Conservation (phyloP, 2,329 filamentous ascomycete genomes). For the Alternaria incomplexa region DNA sequence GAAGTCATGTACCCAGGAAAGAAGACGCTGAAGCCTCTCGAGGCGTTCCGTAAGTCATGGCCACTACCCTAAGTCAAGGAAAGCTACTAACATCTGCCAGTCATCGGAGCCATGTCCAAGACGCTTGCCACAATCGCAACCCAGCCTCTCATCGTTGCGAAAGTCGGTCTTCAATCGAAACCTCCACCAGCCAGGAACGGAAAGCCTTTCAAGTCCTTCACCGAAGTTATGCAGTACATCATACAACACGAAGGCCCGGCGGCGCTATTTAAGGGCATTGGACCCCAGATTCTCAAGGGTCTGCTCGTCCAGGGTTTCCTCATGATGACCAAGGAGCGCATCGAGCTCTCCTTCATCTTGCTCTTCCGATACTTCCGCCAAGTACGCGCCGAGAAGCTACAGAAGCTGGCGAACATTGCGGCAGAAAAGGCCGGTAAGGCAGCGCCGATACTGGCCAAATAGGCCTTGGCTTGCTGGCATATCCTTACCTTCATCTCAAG, state of each 20-base stretch:
- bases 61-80: neutral
- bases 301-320: constrained; percentile 91
- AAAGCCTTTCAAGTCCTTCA: constrained; percentile 90
- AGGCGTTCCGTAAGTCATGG: constrained; percentile 81
- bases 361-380: constrained; percentile 82
- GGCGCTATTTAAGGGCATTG: constrained; percentile 96
- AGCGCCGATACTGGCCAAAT: constrained; percentile 43
- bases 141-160: constrained; percentile 95
- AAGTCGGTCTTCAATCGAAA: constrained; percentile 93
- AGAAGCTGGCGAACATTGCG: constrained; percentile 69
- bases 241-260: constrained; percentile 81
- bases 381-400: constrained; percentile 71
- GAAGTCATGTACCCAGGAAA: constrained; percentile 79
- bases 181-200: constrained; percentile 83
- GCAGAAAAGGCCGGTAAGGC: constrained; percentile 58
- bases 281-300: constrained; percentile 90
- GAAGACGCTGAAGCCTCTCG: constrained; percentile 75
- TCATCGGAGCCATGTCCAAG: constrained; percentile 92
- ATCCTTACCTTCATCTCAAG: constrained; percentile 6
- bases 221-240: constrained; percentile 95
- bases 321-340: constrained; percentile 99
- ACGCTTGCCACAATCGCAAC: constrained; percentile 88
- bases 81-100: constrained; percentile 54
- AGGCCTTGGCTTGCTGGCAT: constrained; percentile 5
- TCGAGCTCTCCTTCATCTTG: constrained; percentile 86